Percentiles rank a stretch among this genome's conserved stretches.
These are phyloP conservation scores for Epichloe scottii DNA, from an alignment of 2,329 filamentous ascomycete genomes.

Conservation along the genomic window DNA sequence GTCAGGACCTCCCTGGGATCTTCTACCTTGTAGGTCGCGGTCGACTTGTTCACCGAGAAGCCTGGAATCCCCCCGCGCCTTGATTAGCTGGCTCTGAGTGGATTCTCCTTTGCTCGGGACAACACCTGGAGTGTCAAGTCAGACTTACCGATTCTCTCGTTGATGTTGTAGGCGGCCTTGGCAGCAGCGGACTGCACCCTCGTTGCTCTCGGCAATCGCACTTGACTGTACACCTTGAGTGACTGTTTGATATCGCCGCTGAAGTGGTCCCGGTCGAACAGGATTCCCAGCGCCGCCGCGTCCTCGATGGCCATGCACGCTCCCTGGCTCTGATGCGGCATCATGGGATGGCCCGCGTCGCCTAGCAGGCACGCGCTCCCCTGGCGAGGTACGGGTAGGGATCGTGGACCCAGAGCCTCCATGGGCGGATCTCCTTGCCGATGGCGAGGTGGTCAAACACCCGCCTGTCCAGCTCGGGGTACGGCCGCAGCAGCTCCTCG, in stretches of 20 bases:
- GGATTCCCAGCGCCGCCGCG: constrained; percentile 48
- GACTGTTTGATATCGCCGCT: constrained; percentile 33
- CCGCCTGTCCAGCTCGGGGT: constrained; percentile 44
- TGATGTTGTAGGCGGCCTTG: constrained; percentile 48
- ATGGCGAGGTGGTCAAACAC: constrained; percentile 46
- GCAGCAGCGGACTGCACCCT: constrained; percentile 44
- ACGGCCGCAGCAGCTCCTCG: constrained; percentile 48
- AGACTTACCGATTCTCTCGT: constrained; percentile 43
- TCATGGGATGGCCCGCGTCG: constrained; percentile 56
- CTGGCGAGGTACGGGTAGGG: constrained; percentile 47
- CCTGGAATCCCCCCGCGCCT: constrained; percentile 21
- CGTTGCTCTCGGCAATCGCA: constrained; percentile 41
- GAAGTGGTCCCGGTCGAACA: constrained; percentile 40
- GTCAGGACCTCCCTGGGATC: constrained; percentile 50
- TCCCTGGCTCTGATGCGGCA: constrained; percentile 55
- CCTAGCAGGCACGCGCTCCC: constrained; percentile 44
- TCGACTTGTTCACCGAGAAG: constrained; percentile 48
- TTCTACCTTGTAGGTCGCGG: constrained; percentile 46
- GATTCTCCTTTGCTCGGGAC: no score
- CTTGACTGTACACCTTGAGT: constrained; percentile 36
- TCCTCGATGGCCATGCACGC: constrained; percentile 56
- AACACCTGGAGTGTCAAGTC: not conserved
- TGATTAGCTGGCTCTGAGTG: not conserved
- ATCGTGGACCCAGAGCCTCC: constrained; percentile 49
- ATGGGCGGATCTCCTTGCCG: constrained; percentile 50